Percentiles rank a stretch among this genome's conserved stretches.
phyloP scores from a whole-genome alignment of 306 rosid genomes.

The Malus orientalis region DNA sequence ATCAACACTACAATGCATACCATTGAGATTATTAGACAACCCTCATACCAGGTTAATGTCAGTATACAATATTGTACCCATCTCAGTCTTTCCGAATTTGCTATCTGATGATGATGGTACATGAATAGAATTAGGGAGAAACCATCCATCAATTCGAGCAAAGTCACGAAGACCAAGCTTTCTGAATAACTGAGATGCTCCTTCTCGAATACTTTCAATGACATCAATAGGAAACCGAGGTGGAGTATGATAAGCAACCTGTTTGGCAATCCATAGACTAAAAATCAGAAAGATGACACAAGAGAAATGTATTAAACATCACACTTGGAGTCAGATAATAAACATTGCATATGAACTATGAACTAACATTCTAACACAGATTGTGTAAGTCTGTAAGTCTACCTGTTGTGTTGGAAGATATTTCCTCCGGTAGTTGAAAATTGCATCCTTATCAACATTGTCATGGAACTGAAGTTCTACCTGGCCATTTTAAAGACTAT shows the following conservation, averaged over 20 bases:
- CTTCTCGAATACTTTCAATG: constrained; percentile 66
- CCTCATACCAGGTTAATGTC: constrained; percentile 88
- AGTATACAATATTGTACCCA: constrained; percentile 65
- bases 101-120: constrained; percentile 34
- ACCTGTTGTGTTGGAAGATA: constrained; percentile 99
- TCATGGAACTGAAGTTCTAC: constrained; percentile 71
- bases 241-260: constrained; percentile 97
- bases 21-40: constrained; percentile 6
- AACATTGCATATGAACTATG: constrained; percentile 1
- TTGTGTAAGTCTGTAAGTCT: background rate
- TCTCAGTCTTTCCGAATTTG: constrained; percentile 58
- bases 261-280: constrained; percentile 16
- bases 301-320: background rate
- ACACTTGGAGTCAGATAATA: background rate
- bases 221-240: constrained; percentile 79
- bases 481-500: constrained; percentile 37
- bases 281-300: constrained; percentile 16
- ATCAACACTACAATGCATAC: constrained; percentile 12
- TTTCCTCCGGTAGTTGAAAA: constrained; percentile 89
- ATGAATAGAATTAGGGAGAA: constrained; percentile 53
- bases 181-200: constrained; percentile 73
- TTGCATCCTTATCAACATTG: constrained; percentile 75
- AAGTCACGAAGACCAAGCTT: constrained; percentile 65
- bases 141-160: constrained; percentile 98
- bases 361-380: background rate